Evolutionary conservation across 148 eudicot genomes (phyloP).

Genomic region (Cornus kousa): DNA sequence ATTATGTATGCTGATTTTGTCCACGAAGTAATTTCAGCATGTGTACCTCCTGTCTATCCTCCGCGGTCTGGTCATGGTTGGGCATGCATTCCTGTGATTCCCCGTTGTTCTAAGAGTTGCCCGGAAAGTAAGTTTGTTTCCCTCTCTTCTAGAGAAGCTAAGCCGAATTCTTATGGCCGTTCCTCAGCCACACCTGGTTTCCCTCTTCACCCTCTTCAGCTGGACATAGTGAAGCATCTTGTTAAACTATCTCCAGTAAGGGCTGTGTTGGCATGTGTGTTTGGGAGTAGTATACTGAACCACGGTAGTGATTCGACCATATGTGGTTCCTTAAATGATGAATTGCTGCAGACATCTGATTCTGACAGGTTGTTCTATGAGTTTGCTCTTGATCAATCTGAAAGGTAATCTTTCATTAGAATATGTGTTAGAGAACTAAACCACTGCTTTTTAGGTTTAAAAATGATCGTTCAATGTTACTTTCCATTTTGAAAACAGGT

Average conservation of each 20-base stretch:
- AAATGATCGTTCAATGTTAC: not conserved
- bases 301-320: conserved; percentile 64
- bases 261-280: conserved; percentile 93
- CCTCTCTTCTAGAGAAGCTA: conserved; percentile 67
- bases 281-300: conserved; percentile 85
- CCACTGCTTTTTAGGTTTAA: conserved; percentile 10
- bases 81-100: conserved; percentile 92
- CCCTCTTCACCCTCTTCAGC: conserved; percentile 80
- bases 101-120: conserved; percentile 45
- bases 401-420: conserved; percentile 46
- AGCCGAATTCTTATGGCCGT: conserved; percentile 49
- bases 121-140: conserved; percentile 44
- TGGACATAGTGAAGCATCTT: conserved; percentile 91
- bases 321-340: conserved; percentile 65
- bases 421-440: conserved; percentile 1
- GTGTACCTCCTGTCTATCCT: conserved; percentile 98
- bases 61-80: conserved; percentile 93
- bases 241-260: conserved; percentile 90
- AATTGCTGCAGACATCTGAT: conserved; percentile 62
- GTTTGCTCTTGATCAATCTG: conserved; percentile 98
- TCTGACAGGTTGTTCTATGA: conserved; percentile 83
- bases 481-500: conserved; percentile 43
- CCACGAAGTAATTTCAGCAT: conserved; percentile 96
- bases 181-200: conserved; percentile 64
- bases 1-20: conserved; percentile 97